Percentiles rank a stretch among this genome's conserved stretches.
Conservation (phyloP, 2,329 filamentous ascomycete species). For the Myriosclerotinia duriaeana region DNA sequence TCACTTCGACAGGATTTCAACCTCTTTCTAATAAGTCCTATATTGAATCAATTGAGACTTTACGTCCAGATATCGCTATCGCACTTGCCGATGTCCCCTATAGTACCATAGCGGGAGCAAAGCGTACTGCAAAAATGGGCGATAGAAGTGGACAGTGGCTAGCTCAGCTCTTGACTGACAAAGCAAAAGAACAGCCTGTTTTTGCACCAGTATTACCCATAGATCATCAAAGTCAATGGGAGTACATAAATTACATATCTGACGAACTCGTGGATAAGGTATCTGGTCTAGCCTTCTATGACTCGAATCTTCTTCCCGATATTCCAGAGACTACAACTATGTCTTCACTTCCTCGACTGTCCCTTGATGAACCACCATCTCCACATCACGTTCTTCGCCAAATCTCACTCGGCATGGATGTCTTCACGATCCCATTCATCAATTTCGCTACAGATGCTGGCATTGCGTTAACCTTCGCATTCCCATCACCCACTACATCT, state of each 20-base stretch:
- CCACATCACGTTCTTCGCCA: constrained; percentile 79
- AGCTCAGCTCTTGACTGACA: constrained; percentile 58
- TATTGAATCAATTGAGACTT: constrained; percentile 57
- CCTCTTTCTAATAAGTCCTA: constrained; percentile 70
- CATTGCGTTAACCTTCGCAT: constrained; percentile 76
- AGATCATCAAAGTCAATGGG: constrained; percentile 70
- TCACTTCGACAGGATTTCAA: constrained; percentile 84
- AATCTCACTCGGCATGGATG: constrained; percentile 72
- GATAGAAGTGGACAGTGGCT: constrained; percentile 85
- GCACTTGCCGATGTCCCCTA: constrained; percentile 72
- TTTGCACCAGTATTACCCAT: constrained; percentile 74
- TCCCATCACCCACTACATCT: constrained; percentile 51
- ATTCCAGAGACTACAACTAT: constrained; percentile 59
- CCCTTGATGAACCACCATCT: constrained; percentile 65
- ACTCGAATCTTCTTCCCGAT: constrained; percentile 65
- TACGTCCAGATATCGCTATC: constrained; percentile 79
- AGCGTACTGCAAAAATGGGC: constrained; percentile 78
- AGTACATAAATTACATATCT: constrained; percentile 73
- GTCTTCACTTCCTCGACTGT: constrained; percentile 66
- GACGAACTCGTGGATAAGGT: constrained; percentile 61
- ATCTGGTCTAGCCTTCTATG: constrained; percentile 75
- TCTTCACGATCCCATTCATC: constrained; percentile 76
- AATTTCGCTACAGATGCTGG: constrained; percentile 76
- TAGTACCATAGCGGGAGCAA: constrained; percentile 57
- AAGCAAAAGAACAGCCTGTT: constrained; percentile 45